These are phyloP conservation scores for Trichosporon ovoides DNA, from an alignment of 1,284 basidiomycete species.

Conservation along the genomic window DNA sequence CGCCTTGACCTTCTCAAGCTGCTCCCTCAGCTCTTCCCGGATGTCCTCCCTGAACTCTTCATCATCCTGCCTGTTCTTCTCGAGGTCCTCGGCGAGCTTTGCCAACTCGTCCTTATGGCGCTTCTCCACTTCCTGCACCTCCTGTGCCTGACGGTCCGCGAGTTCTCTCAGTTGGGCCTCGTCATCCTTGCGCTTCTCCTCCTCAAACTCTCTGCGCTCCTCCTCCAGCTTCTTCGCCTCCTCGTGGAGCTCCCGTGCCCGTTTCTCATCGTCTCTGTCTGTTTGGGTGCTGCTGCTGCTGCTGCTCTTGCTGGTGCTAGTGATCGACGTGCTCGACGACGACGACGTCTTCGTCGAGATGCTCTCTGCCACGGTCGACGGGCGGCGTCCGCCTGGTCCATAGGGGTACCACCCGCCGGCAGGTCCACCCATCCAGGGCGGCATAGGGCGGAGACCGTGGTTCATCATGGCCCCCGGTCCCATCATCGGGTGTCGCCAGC, in stretches of 20 bases:
- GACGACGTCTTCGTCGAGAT: too few species aligned
- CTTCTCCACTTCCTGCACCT: conserved; percentile 7
- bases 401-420: too few species aligned
- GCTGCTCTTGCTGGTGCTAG: not conserved
- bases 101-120: conserved; percentile 3
- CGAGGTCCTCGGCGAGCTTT: not conserved
- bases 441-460: not conserved
- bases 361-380: too few species aligned
- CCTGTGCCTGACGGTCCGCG: conserved; percentile 4
- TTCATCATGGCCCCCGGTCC: not conserved
- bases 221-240: conserved; percentile 14
- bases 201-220: conserved; percentile 7
- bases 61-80: not conserved
- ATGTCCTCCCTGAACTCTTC: not conserved
- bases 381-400: too few species aligned
- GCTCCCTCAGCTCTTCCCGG: not conserved
- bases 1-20: not conserved
- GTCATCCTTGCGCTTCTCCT: conserved; percentile 8
- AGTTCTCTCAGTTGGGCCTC: conserved; percentile 6
- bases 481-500: not conserved
- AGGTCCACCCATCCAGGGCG: not conserved
- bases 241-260: conserved; percentile 6
- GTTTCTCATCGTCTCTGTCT: not conserved
- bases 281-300: not conserved
- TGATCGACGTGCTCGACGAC: not conserved